Percentiles rank a stretch among this genome's conserved stretches.
Evolutionary conservation across 441 rosid species (phyloP).

Genomic region (Hura crepitans): DNA sequence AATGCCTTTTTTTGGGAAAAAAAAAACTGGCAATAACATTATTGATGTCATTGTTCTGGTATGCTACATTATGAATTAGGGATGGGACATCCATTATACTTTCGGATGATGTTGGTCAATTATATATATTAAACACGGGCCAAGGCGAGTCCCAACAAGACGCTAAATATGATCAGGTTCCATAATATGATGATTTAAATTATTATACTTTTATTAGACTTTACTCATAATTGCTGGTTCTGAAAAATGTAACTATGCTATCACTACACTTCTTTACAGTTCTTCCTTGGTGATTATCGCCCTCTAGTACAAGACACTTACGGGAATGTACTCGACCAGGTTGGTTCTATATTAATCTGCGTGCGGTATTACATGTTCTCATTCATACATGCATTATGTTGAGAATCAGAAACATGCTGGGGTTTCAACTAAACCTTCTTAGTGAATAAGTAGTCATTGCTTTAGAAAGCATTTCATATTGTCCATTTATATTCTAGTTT

Average conservation of each 20-base stretch:
- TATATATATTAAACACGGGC: slow-evolving; percentile 86
- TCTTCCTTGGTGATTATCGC: slow-evolving; percentile 98
- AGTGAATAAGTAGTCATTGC: neutral
- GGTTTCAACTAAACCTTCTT: neutral
- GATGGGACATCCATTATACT: slow-evolving; percentile 97
- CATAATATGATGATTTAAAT: neutral
- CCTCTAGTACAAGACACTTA: slow-evolving; percentile 73
- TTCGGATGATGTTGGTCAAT: slow-evolving; percentile 99
- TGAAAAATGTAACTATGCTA: neutral
- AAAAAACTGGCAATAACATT: neutral
- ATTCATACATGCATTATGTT: neutral
- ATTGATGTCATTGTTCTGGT: slow-evolving; percentile 10
- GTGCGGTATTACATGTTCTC: neutral
- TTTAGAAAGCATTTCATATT: neutral
- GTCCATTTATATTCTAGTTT: neutral
- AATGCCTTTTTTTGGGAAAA: neutral
- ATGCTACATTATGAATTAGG: slow-evolving; percentile 39
- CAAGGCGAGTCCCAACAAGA: slow-evolving; percentile 97
- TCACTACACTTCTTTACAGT: slow-evolving; percentile 47
- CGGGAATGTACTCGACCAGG: slow-evolving; percentile 94
- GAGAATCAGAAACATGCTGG: neutral
- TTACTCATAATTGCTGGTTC: slow-evolving; percentile 9
- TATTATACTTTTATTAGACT: slow-evolving; percentile 9
- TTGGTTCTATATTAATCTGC: slow-evolving; percentile 34
- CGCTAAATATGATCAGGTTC: slow-evolving; percentile 98